phyloP scores from a whole-genome alignment of 1,139 yeast genomes.

The Cylindricascospora bacillispora region DNA sequence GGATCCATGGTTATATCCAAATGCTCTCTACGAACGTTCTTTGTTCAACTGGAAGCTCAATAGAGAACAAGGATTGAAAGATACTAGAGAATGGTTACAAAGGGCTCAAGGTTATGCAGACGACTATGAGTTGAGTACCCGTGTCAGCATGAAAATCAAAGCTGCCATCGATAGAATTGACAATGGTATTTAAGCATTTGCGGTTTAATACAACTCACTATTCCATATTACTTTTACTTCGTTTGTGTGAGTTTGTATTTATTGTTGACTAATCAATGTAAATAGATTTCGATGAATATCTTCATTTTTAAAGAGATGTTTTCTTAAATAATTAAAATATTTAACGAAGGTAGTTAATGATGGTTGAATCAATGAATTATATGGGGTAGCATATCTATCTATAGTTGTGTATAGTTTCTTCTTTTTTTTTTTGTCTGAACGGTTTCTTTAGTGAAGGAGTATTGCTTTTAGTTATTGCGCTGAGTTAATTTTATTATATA shows the following conservation, averaged over 20 bases:
- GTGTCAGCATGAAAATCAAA: slow-evolving; percentile 81
- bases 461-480: no score
- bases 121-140: slow-evolving; percentile 84
- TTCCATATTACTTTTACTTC: not conserved
- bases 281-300: no score
- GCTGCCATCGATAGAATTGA: slow-evolving; percentile 70
- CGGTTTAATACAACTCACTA: not conserved
- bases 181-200: slow-evolving; percentile 11
- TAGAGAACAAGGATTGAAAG: slow-evolving; percentile 43
- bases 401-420: no score
- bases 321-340: no score
- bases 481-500: no score
- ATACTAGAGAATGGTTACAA: slow-evolving; percentile 57
- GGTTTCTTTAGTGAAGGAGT: no score
- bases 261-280: not conserved
- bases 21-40: slow-evolving; percentile 76
- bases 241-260: not conserved
- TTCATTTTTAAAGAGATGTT: no score
- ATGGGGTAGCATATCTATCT: no score
- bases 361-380: no score
- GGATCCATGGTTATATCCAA: slow-evolving; percentile 84
- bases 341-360: no score
- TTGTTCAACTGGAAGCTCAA: slow-evolving; percentile 64
- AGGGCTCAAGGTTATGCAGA: slow-evolving; percentile 69
- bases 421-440: no score